Percentiles rank a stretch among this genome's conserved stretches.
Conservation (phyloP, 768 basidiomycete genomes). For the Punctularia strigosozonata region DNA sequence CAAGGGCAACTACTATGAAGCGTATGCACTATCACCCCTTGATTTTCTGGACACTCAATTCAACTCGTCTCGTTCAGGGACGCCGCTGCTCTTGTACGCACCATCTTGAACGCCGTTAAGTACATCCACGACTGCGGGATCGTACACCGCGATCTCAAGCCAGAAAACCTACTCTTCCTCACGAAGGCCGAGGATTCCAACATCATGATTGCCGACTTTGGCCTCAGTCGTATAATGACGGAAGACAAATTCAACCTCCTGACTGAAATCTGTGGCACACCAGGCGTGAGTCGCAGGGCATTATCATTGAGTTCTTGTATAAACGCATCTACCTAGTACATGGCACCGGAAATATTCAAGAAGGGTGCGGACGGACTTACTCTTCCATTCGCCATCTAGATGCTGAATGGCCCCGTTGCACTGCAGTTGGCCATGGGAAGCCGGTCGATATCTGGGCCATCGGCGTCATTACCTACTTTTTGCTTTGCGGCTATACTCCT, state of each 20-base stretch:
- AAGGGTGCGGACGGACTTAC: conserved; percentile 44
- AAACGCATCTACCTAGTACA: conserved; percentile 34
- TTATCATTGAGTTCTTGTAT: not conserved
- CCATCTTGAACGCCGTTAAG: conserved; percentile 76
- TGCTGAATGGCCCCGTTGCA: conserved; percentile 3
- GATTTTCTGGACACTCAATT: conserved; percentile 2
- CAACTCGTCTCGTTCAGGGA: conserved; percentile 39
- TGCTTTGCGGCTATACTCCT: conserved; percentile 89
- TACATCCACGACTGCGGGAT: conserved; percentile 90
- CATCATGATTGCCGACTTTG: conserved; percentile 97
- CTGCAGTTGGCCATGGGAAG: conserved; percentile 77
- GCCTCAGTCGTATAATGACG: conserved; percentile 82
- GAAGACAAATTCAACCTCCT: conserved; percentile 79
- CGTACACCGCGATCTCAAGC: conserved; percentile 95
- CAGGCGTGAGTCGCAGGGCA: conserved; percentile 41
- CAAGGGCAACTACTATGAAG: conserved; percentile 93
- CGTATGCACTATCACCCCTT: conserved; percentile 32
- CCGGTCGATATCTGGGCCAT: conserved; percentile 97
- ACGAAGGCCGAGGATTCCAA: conserved; percentile 82
- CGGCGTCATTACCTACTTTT: conserved; percentile 97
- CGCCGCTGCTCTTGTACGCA: conserved; percentile 79
- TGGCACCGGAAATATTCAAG: conserved; percentile 95
- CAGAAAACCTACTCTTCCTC: conserved; percentile 95
- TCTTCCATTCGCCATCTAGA: not conserved
- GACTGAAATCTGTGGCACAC: conserved; percentile 94